Conservation (phyloP, 495 filamentous ascomycete species). For the Staphylotrichum longicolle region DNA sequence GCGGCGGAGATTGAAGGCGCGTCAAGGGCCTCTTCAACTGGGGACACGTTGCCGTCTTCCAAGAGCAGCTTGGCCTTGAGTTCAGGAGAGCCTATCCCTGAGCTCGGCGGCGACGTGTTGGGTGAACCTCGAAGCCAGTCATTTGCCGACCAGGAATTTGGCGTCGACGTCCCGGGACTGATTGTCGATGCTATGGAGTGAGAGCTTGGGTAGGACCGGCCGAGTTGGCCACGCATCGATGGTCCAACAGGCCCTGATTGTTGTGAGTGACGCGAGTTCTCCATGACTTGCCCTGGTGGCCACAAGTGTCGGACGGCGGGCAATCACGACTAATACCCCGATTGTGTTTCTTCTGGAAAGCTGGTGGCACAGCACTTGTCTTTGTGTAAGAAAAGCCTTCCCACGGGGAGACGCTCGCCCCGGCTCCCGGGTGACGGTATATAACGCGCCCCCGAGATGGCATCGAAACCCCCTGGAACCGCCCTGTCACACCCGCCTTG, state of each 20-base stretch:
- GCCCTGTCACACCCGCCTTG: not conserved
- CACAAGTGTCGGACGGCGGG: constrained; percentile 1
- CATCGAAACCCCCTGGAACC: not conserved
- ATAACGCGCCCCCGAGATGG: constrained; percentile 10
- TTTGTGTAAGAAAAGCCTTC: not conserved
- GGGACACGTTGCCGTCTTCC: constrained; percentile 16
- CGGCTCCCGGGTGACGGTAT: constrained; percentile 17
- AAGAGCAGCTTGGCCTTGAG: constrained; percentile 19
- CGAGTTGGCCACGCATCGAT: constrained; percentile 11
- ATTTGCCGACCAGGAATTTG: constrained; percentile 25
- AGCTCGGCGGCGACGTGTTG: constrained; percentile 31
- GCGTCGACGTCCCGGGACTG: constrained; percentile 27
- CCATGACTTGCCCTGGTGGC: constrained; percentile 15
- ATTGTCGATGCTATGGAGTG: constrained; percentile 30
- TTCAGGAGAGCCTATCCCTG: constrained; percentile 26
- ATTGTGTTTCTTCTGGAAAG: not conserved
- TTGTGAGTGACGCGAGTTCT: constrained; percentile 2
- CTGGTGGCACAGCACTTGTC: not conserved
- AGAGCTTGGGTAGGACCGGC: constrained; percentile 27
- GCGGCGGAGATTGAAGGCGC: constrained; percentile 27
- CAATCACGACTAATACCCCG: not conserved
- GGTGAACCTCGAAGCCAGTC: constrained; percentile 25
- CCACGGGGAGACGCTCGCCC: not conserved
- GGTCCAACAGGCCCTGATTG: constrained; percentile 1
- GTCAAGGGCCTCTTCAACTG: constrained; percentile 7